Evolutionary conservation across 768 basidiomycete species (phyloP), one percentile per base, ranked within the genome.

Genomic region (Leucosporidium creatinivorum): DNA sequence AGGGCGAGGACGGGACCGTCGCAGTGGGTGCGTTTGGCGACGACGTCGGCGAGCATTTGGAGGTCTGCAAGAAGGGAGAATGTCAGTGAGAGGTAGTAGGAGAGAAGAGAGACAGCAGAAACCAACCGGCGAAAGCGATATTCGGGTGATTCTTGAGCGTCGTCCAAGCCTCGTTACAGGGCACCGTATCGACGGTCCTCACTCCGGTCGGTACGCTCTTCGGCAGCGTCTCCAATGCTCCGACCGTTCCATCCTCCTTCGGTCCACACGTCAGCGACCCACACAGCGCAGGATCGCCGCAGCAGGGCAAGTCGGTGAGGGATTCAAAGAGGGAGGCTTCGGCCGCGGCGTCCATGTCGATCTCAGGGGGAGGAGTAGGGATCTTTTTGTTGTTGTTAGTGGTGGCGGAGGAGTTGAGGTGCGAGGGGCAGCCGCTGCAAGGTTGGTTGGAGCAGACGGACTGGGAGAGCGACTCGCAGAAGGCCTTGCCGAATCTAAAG

Each of bases 111-210:
- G 33, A 19, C n/a, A 39, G 36, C 26, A 36, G 13, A 23, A 8
- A 59, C 65, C 21, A 4, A 67, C 70, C 61, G 19, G 89, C 85
- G 76, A 92, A 92, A 36, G 86, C 84, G 62, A 89, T 86, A 73
- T 91, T 93, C 3, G 92, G 92, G 78, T 94, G 92, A 17, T 85
- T 84, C 79, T 92, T 91, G 69, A 93, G 81, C 71, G 86, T 56
- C 33, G 84, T 84, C 89, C 91, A 93, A 12, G 90, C 90, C 64
- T 86, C 85, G 75, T 87, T 87, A 64, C 88, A 89, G 25, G 89
- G 84, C 47, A 92, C 87, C 10, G 83, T 86, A 62, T 86, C 85
- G 28, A 63, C 69, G 9, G 33, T 77, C 51, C 49, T 58, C 39
- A 58, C 56, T 23, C 66, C 65, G 5, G 67, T 54, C 28, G 28